Evolutionary conservation across 805 yeast genomes (phyloP).

Genomic region (Suhomyces xylopsoci): DNA sequence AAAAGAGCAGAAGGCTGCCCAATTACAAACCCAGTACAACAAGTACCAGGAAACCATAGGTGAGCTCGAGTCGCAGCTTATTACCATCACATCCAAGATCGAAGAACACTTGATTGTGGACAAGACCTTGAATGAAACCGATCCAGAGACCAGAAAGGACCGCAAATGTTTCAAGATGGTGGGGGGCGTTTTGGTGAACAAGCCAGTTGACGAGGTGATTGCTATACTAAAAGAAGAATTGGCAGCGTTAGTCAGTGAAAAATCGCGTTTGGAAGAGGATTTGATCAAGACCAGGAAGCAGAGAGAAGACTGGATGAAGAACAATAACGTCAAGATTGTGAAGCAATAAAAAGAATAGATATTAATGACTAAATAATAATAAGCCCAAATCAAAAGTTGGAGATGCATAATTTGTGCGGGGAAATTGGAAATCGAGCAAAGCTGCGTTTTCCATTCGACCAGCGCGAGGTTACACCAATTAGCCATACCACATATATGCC

Average conservation of each 20-base stretch:
- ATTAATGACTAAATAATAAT: neutral
- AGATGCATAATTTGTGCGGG: neutral
- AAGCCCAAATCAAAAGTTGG: neutral
- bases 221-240: constrained; percentile 58
- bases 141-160: constrained; percentile 35
- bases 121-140: constrained; percentile 34
- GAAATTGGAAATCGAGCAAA: no score
- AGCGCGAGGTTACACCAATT: no score
- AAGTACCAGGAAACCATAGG: constrained; percentile 36
- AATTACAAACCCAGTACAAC: constrained; percentile 41
- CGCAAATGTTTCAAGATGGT: constrained; percentile 90
- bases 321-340: constrained; percentile 41
- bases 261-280: constrained; percentile 23
- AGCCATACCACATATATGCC: no score
- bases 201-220: constrained; percentile 72
- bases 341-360: constrained; percentile 18
- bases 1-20: constrained; percentile 33
- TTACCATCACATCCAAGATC: constrained; percentile 33
- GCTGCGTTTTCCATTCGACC: neutral
- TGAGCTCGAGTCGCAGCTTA: constrained; percentile 37
- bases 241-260: constrained; percentile 21
- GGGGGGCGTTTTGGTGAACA: constrained; percentile 87
- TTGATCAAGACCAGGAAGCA: constrained; percentile 27
- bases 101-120: constrained; percentile 43
- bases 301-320: constrained; percentile 40